phyloP scores from a whole-genome alignment of 2,329 filamentous ascomycete genomes.

The Nemania sp. region DNA sequence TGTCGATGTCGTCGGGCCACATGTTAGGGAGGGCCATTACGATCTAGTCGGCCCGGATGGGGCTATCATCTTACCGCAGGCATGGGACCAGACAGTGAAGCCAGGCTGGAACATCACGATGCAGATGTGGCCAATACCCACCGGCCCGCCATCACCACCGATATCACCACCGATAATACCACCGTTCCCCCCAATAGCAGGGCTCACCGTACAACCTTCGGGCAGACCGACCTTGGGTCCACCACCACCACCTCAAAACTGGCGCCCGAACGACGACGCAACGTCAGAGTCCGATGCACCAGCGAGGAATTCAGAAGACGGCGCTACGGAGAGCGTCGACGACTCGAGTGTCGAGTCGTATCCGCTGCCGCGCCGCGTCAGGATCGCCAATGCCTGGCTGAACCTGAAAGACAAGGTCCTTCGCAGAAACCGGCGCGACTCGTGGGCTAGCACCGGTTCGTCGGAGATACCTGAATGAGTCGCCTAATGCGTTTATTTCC shows the following conservation, averaged over 20 bases:
- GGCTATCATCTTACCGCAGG: conserved; percentile 80
- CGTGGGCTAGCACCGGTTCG: not conserved
- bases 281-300: not conserved
- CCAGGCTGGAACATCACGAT: conserved; percentile 78
- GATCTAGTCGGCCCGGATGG: conserved; percentile 80
- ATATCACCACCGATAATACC: no score
- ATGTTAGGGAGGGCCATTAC: conserved; percentile 80
- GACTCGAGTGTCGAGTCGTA: not conserved
- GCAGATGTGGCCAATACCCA: conserved; percentile 74
- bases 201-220: no score
- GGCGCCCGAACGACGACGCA: not conserved
- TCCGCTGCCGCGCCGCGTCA: conserved; percentile 12
- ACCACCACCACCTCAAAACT: not conserved
- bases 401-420: conserved; percentile 25
- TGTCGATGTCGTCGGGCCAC: conserved; percentile 77
- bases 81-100: conserved; percentile 82
- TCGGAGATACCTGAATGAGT: not conserved
- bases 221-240: no score
- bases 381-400: conserved; percentile 25
- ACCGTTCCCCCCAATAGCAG: no score
- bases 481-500: not conserved
- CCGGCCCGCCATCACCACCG: no score
- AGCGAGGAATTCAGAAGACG: not conserved
- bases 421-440: conserved; percentile 7
- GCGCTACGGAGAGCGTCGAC: conserved; percentile 8